Percentiles rank a stretch among this genome's conserved stretches.
Conservation (phyloP, 225 moss, liverwort and hornwort species). For the Anthoceros angustus region DNA sequence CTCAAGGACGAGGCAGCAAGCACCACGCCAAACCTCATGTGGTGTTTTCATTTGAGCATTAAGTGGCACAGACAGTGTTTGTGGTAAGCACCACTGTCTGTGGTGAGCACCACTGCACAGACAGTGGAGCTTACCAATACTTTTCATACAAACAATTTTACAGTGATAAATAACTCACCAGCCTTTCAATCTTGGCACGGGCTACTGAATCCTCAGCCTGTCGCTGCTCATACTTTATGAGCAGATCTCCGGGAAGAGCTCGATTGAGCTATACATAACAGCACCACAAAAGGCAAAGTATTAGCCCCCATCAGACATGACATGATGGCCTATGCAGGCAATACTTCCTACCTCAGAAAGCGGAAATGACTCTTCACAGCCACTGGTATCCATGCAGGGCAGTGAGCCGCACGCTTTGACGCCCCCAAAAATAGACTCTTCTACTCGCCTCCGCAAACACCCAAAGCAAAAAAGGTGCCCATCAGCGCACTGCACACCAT, state of each 20-base stretch:
- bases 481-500: constrained; percentile 54
- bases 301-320: neutral
- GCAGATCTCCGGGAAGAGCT: constrained; percentile 47
- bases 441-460: constrained; percentile 58
- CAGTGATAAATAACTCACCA: constrained; percentile 23
- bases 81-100: neutral
- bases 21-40: too few relatives aligned
- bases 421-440: constrained; percentile 65
- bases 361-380: constrained; percentile 59
- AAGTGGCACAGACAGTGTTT: too few relatives aligned
- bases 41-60: too few relatives aligned
- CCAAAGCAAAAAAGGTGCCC: constrained; percentile 76
- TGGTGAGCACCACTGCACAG: too few relatives aligned
- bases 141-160: too few relatives aligned
- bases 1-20: neutral
- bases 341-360: constrained; percentile 51
- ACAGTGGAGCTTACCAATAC: too few relatives aligned
- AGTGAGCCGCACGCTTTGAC: constrained; percentile 33
- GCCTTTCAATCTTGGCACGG: constrained; percentile 47
- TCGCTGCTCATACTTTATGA: constrained; percentile 79
- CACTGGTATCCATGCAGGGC: constrained; percentile 61
- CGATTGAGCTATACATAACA: constrained; percentile 13
- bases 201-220: constrained; percentile 80
- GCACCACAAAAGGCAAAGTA: neutral
- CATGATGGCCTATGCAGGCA: neutral